Base-by-base conservation (phyloP, 805 yeast genomes). In the Starmerella floricola region DNA sequence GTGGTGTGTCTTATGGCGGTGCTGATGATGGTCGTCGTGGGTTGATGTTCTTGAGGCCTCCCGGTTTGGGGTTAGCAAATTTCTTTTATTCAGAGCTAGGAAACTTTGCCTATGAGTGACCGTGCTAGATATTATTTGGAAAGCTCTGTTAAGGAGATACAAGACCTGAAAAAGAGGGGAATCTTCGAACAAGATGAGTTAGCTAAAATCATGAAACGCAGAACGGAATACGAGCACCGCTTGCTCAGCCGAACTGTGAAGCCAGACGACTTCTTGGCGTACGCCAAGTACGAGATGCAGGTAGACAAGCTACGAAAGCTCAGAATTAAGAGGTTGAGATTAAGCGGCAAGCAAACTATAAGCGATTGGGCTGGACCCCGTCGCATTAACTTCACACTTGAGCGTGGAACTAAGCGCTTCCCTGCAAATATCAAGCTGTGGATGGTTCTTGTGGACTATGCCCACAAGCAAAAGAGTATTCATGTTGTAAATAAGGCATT, bases 191-290 rank as follows among this genome's bases (percentile, higher is more conserved):
- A 81, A 53, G 73, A 73, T 52, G 98, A 91, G 62, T 76, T 86
- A 50, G 76, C 79, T 31, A 70, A 72, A 66, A 79, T 91, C 41
- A 84, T 88, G 85, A 78, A 91, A 63, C 74, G 86, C 57, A 73
- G 98, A 64, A 88, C 96, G 0, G 96, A 87, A 62, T 91, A 86
- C 55, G 99, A 91, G 62, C 95, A 91, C 60, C 65, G 94, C 44
- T 73, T 91, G 41, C 73, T 74, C 34, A 83, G 94, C 33, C 71
- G 97, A 61, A 94, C 91, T 1, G 74, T 87, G 11, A 76, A 72
- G 49, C 73, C 84, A 2, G 64, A 73, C 40, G 97, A 88, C 60
- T 93, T 77, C 56, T 58, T 83, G 42, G 72, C 73, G 52, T 91
- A 91, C 59, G 73, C 79, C 34, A 80, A 75, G 40, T 93, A 79